phyloP scores from a whole-genome alignment of 495 filamentous ascomycete species.

The Chaetomidium leptoderma region DNA sequence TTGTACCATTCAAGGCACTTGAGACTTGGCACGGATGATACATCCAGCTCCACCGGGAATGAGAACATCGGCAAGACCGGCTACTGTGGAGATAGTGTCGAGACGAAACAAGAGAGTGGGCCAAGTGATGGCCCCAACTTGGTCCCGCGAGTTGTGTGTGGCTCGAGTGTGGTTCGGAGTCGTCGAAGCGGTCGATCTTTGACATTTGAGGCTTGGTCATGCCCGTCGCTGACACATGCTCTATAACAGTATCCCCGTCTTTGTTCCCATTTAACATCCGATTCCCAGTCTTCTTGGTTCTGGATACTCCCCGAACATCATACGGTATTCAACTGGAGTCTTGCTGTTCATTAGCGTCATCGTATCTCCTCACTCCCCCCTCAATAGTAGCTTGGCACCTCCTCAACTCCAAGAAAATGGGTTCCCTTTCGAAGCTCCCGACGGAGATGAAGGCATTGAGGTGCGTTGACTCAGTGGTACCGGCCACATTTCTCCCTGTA shows the following conservation, averaged over 20 bases:
- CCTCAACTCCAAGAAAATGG: slow-evolving; percentile 25
- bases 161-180: neutral
- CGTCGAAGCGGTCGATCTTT: neutral
- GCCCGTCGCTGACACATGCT: neutral
- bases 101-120: neutral
- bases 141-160: no score
- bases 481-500: neutral
- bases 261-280: neutral
- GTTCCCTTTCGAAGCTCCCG: slow-evolving; percentile 14
- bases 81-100: no score
- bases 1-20: neutral
- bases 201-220: neutral
- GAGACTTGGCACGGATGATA: no score
- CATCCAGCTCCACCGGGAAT: neutral
- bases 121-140: neutral
- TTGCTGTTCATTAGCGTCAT: neutral
- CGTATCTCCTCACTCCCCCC: neutral
- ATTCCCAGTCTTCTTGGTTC: neutral
- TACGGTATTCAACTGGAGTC: neutral
- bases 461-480: neutral
- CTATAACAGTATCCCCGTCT: no score
- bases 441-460: slow-evolving; percentile 18
- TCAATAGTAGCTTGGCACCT: slow-evolving; percentile 1
- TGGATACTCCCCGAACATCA: neutral
- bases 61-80: neutral